These are phyloP conservation scores for Lipomyces mesembrius DNA, from an alignment of 805 yeast species.

Conservation along the genomic window DNA sequence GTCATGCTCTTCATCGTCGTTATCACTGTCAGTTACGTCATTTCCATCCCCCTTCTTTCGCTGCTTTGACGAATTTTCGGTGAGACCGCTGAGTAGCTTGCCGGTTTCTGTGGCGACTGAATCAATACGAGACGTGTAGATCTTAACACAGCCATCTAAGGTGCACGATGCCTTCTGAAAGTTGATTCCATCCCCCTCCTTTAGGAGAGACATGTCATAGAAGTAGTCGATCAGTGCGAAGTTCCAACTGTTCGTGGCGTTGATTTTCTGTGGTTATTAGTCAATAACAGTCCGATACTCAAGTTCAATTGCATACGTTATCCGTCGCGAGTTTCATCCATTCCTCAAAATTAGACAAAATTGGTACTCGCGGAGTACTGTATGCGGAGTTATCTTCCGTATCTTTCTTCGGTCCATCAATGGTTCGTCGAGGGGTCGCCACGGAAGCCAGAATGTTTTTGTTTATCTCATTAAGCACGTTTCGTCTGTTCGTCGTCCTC, in stretches of 20 bases:
- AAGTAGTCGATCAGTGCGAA: conserved; percentile 90
- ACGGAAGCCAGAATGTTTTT: conserved; percentile 23
- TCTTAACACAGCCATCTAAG: conserved; percentile 91
- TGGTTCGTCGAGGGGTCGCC: conserved; percentile 6
- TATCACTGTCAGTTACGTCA: conserved; percentile 35
- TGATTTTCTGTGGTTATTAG: conserved; percentile 58
- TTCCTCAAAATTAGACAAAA: conserved; percentile 60
- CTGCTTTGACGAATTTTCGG: conserved; percentile 45
- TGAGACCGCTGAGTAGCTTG: conserved; percentile 73
- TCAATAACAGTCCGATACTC: conserved; percentile 5
- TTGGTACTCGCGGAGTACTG: conserved; percentile 35
- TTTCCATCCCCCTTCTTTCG: conserved; percentile 31
- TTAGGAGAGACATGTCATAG: conserved; percentile 74
- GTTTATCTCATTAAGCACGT: conserved; percentile 26
- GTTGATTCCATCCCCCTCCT: conserved; percentile 78
- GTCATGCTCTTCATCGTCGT: conserved; percentile 38
- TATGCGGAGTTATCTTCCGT: background rate
- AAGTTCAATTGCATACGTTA: conserved; percentile 47
- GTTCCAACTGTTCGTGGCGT: conserved; percentile 84
- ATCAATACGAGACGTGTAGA: conserved; percentile 88
- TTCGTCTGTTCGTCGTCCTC: conserved; percentile 18
- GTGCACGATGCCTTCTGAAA: conserved; percentile 92
- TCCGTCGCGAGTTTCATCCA: conserved; percentile 85
- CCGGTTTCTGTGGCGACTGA: conserved; percentile 92
- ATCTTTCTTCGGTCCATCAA: background rate